Evolutionary conservation across 2,329 filamentous ascomycete genomes (phyloP), one percentile per base, ranked within the genome.

Genomic region (Penicillium concentricum): DNA sequence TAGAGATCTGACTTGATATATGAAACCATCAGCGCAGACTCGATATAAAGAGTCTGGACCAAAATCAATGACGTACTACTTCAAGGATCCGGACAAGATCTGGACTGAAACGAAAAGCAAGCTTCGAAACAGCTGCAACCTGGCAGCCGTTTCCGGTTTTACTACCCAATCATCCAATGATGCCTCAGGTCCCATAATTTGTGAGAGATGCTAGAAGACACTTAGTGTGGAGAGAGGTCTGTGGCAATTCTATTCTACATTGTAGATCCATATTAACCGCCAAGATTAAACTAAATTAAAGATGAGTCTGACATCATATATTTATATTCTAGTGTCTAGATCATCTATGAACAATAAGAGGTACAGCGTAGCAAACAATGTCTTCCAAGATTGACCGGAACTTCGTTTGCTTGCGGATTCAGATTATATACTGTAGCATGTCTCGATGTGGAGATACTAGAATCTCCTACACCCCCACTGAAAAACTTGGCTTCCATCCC

Each of bases 141-240:
- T 51, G 46, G 41, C 48, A 52, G n/a, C 53, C 32, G 53, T 26
- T 51, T 55, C 46, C 53, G 53, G 53, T 37, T 37, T 5, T n/a
- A 22, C 8, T n/a, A 16, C 16, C 46, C 38, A 54, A 54, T 50
- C 38, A 48, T 26, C 30, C 4, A 42, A 8, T 18, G 24, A 5
- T 49, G 13, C 44, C 41, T 35, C 28, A 30, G 15, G 37, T 43
- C 45, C 38, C 15, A 5, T 5, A 34, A 18, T 24, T 12, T 20
- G 24, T 16, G 20, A 42, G 9, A 32, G 10, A 20, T 7, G 10
- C 32, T 10, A 18, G 20, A 22, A 44, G 18, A 35, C 13, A 20
- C 8, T 39, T 15, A 32, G 16, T 18, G 26, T 48, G 5, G 26
- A 26, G 18, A 20, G 13, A 34, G 7, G 48, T n/a, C n/a, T n/a